phyloP scores from a whole-genome alignment of 495 filamentous ascomycete genomes.

The Friedmanniomyces simplex region DNA sequence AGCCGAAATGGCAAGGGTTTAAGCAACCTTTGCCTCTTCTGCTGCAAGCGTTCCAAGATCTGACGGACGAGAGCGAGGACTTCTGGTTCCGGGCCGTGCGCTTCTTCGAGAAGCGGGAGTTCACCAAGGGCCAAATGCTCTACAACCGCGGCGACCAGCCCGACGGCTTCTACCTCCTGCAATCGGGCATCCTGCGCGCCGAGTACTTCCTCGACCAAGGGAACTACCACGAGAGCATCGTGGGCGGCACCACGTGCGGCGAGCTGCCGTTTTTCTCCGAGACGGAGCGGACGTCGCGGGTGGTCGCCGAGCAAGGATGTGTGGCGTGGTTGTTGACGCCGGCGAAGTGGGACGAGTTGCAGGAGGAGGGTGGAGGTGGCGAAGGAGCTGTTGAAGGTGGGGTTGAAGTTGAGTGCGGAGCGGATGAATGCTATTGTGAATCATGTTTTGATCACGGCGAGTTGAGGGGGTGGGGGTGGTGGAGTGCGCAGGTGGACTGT shows the following conservation, averaged over 20 bases:
- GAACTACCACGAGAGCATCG: slow-evolving; percentile 77
- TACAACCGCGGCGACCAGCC: slow-evolving; percentile 47
- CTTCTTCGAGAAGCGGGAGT: slow-evolving; percentile 61
- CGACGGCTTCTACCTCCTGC: slow-evolving; percentile 81
- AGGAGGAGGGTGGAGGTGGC: slow-evolving; percentile 65
- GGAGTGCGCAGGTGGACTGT: background rate
- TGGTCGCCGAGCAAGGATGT: slow-evolving; percentile 67
- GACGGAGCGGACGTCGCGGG: slow-evolving; percentile 76
- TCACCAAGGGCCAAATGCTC: slow-evolving; percentile 56
- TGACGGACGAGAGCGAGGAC: slow-evolving; percentile 76
- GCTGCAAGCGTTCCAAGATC: slow-evolving; percentile 80
- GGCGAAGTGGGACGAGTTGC: slow-evolving; percentile 58
- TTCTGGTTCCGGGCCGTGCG: slow-evolving; percentile 77
- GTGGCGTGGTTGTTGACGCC: slow-evolving; percentile 70
- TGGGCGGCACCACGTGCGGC: slow-evolving; percentile 89
- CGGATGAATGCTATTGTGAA: slow-evolving; percentile 78
- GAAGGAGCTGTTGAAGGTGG: slow-evolving; percentile 70
- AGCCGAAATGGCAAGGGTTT: slow-evolving; percentile 62
- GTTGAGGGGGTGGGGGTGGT: slow-evolving; percentile 7
- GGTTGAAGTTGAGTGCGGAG: slow-evolving; percentile 79
- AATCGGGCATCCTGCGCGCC: slow-evolving; percentile 75
- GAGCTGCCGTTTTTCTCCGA: slow-evolving; percentile 93
- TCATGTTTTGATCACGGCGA: slow-evolving; percentile 24
- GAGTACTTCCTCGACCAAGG: slow-evolving; percentile 89
- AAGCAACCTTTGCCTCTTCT: slow-evolving; percentile 83